phyloP scores from a whole-genome alignment of 805 yeast species.

The Yamadazyma takamatsuzukensis region DNA sequence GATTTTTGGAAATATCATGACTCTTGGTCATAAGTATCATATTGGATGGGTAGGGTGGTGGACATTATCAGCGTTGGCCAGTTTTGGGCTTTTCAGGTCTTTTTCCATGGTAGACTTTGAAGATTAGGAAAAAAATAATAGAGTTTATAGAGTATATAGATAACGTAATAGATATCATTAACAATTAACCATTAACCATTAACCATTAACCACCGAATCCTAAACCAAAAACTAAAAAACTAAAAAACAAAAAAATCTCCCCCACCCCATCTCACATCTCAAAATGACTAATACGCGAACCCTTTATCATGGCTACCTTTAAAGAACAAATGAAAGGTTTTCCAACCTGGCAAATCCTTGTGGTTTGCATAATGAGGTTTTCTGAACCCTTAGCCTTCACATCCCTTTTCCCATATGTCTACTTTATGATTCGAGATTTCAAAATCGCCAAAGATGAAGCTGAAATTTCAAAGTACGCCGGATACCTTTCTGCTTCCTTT shows the following conservation, averaged over 20 bases:
- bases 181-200: too few relatives aligned
- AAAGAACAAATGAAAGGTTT: slow-evolving; percentile 53
- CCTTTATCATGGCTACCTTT: slow-evolving; percentile 17
- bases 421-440: slow-evolving; percentile 60
- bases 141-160: too few relatives aligned
- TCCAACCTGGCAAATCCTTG: slow-evolving; percentile 48
- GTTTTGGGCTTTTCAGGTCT: slow-evolving; percentile 25
- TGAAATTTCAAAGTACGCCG: slow-evolving; percentile 58
- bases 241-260: too few relatives aligned
- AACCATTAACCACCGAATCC: too few relatives aligned
- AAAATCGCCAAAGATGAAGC: slow-evolving; percentile 46
- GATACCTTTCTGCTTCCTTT: slow-evolving; percentile 59
- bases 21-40: slow-evolving; percentile 22
- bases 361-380: slow-evolving; percentile 43
- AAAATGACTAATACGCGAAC: background rate
- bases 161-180: too few relatives aligned
- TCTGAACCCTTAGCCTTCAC: slow-evolving; percentile 65
- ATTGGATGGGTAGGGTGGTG: slow-evolving; percentile 33
- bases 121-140: slow-evolving; percentile 19
- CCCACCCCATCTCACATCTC: too few relatives aligned
- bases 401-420: slow-evolving; percentile 60
- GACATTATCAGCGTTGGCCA: slow-evolving; percentile 26
- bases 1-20: slow-evolving; percentile 31
- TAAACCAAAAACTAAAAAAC: too few relatives aligned
- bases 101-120: slow-evolving; percentile 24